Percentiles rank a stretch among this genome's conserved stretches.
These are phyloP conservation scores for Otatea glauca DNA, from an alignment of 176 grass and related monocot species.

Conservation along the genomic window DNA sequence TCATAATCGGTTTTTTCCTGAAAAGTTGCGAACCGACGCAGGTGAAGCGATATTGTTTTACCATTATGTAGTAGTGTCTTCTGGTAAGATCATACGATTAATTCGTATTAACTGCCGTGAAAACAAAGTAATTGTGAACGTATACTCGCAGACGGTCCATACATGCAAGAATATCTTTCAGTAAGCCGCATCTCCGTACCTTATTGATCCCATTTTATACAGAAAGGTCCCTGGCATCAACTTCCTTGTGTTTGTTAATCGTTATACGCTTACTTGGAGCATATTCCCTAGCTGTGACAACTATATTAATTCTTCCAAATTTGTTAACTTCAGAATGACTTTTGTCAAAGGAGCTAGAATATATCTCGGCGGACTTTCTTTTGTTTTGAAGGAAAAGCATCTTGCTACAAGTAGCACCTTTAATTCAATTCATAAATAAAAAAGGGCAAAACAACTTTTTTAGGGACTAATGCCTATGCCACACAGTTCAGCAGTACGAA, in stretches of 20 bases:
- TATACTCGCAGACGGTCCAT: constrained; percentile 1
- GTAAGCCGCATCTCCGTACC: constrained; percentile 26
- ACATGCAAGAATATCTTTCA: constrained; percentile 34
- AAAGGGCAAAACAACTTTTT: constrained; percentile 8
- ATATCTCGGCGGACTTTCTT: constrained; percentile 25
- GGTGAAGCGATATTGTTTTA: too few species aligned
- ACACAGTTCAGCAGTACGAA: constrained; percentile 37
- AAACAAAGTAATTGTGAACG: not conserved
- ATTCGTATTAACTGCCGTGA: not conserved
- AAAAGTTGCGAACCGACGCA: too few species aligned
- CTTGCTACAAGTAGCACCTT: constrained; percentile 26
- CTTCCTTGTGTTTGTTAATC: constrained; percentile 51
- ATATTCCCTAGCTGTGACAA: constrained; percentile 61
- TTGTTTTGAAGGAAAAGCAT: constrained; percentile 47
- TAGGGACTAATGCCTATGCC: constrained; percentile 41
- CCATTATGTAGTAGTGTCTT: too few species aligned
- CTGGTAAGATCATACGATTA: not conserved
- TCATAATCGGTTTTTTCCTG: too few species aligned
- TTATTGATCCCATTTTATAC: constrained; percentile 45
- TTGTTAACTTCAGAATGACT: constrained; percentile 38
- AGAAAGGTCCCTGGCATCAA: constrained; percentile 55
- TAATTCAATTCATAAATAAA: constrained; percentile 41
- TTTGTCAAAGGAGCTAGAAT: constrained; percentile 36
- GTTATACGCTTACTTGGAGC: constrained; percentile 47
- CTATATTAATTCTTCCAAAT: constrained; percentile 48